These are phyloP conservation scores for Isoetes taiwanensis DNA, from an alignment of 75 land plant species.

Conservation along the genomic window DNA sequence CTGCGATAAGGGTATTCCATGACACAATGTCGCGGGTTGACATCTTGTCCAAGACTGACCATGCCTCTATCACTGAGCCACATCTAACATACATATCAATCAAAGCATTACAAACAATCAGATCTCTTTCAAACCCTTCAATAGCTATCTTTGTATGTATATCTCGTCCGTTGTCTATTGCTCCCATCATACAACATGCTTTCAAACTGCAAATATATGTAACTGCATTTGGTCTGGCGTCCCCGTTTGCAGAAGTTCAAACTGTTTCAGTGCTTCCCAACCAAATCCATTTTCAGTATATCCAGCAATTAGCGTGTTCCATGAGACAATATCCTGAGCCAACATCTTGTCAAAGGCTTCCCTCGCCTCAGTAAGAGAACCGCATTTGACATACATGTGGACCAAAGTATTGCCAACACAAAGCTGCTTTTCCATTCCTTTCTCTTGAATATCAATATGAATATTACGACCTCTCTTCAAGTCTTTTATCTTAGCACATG, in stretches of 20 bases:
- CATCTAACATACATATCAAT: conserved; percentile 38
- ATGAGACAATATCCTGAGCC: conserved; percentile 9
- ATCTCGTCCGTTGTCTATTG: conserved; percentile 13
- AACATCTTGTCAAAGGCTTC: conserved; percentile 1
- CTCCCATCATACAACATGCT: conserved; percentile 12
- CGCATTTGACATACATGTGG: conserved; percentile 12
- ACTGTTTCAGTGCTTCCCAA: conserved; percentile 6
- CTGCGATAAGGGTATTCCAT: conserved; percentile 35
- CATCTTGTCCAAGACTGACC: conserved; percentile 17
- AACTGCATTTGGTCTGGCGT: conserved; percentile 17
- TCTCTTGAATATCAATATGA: background rate
- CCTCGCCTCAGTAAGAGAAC: background rate
- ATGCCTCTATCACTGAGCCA: conserved; percentile 21
- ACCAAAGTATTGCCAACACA: conserved; percentile 1
- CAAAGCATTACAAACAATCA: conserved; percentile 30
- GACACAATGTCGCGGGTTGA: conserved; percentile 19
- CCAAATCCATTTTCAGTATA: conserved; percentile 7
- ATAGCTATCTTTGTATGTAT: conserved; percentile 20
- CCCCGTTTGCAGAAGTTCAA: conserved; percentile 13
- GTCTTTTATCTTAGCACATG: background rate
- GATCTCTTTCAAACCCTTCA: conserved; percentile 15
- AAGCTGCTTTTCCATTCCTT: background rate
- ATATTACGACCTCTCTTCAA: background rate
- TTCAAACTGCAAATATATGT: conserved; percentile 26
- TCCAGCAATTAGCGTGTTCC: conserved; percentile 29